These are phyloP conservation scores for Rhinocladiella similis DNA, from an alignment of 2,329 filamentous ascomycete genomes.

Conservation along the genomic window DNA sequence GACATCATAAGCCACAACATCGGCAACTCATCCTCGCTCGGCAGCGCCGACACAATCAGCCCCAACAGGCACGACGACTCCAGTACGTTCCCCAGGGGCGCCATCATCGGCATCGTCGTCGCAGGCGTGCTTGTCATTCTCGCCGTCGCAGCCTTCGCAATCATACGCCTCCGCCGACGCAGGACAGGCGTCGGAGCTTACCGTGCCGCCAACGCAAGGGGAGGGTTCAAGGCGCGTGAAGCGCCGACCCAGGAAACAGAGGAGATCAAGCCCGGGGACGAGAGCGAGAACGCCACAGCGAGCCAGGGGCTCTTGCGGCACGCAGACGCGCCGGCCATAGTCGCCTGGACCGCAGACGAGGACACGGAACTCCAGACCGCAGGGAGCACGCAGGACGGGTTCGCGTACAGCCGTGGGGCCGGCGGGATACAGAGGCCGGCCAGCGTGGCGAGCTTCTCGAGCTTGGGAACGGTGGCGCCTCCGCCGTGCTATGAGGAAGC, in stretches of 20 bases:
- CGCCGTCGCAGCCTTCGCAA: neutral
- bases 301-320: conserved; percentile 10
- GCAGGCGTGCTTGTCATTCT: neutral
- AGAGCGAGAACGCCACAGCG: neutral
- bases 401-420: conserved; percentile 10
- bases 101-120: conserved; percentile 6
- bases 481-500: conserved; percentile 20
- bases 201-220: neutral
- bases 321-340: conserved; percentile 9
- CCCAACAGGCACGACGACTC: neutral
- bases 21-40: too few relatives aligned
- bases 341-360: conserved; percentile 1
- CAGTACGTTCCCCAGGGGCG: conserved; percentile 1
- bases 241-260: conserved; percentile 5
- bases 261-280: neutral
- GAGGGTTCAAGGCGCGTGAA: neutral
- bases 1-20: too few relatives aligned
- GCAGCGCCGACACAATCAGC: conserved; percentile 1
- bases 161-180: neutral
- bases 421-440: conserved; percentile 13
- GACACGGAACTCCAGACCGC: too few relatives aligned
- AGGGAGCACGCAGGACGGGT: conserved; percentile 14
- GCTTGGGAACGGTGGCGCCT: conserved; percentile 1
- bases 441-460: conserved; percentile 10
- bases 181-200: neutral